Evolutionary conservation across 768 basidiomycete species (phyloP).

Genomic region (Pulveroboletus sp.): DNA sequence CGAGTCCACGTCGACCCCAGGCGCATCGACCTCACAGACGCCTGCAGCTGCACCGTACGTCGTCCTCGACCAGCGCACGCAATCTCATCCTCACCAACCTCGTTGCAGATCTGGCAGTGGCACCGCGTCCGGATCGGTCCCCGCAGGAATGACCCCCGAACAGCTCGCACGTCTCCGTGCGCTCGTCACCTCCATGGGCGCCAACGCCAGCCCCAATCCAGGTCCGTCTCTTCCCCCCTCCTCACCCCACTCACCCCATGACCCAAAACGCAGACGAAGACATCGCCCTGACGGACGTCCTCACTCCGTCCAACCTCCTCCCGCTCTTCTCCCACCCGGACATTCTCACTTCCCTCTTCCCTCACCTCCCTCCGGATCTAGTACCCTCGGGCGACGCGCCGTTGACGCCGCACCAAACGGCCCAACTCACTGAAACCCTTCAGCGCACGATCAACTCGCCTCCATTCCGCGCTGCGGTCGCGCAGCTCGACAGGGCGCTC

Average conservation of each 20-base stretch:
- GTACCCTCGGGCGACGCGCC: constrained; percentile 64
- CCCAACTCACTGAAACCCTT: constrained; percentile 47
- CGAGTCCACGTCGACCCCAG: constrained; percentile 42
- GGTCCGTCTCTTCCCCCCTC: constrained; percentile 9
- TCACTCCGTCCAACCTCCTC: constrained; percentile 67
- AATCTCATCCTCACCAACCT: background rate
- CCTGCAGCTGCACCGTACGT: constrained; percentile 29
- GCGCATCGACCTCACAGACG: constrained; percentile 32
- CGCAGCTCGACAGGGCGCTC: constrained; percentile 80
- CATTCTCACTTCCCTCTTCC: constrained; percentile 66
- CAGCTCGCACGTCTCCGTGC: constrained; percentile 61
- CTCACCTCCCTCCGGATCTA: constrained; percentile 69
- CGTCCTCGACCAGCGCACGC: background rate
- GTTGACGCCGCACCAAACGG: constrained; percentile 21
- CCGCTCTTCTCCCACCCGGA: constrained; percentile 74
- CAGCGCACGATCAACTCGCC: constrained; percentile 76
- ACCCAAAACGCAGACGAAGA: constrained; percentile 35
- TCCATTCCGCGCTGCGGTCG: constrained; percentile 77
- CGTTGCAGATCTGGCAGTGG: constrained; percentile 9
- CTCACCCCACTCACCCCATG: constrained; percentile 2
- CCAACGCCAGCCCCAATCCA: constrained; percentile 21
- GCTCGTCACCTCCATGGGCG: constrained; percentile 46
- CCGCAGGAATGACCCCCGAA: constrained; percentile 45
- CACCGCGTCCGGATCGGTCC: constrained; percentile 4
- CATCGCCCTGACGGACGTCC: constrained; percentile 66